These are phyloP conservation scores for Cinnamomum chago DNA, from an alignment of 164 flowering plant genomes.

Conservation along the genomic window DNA sequence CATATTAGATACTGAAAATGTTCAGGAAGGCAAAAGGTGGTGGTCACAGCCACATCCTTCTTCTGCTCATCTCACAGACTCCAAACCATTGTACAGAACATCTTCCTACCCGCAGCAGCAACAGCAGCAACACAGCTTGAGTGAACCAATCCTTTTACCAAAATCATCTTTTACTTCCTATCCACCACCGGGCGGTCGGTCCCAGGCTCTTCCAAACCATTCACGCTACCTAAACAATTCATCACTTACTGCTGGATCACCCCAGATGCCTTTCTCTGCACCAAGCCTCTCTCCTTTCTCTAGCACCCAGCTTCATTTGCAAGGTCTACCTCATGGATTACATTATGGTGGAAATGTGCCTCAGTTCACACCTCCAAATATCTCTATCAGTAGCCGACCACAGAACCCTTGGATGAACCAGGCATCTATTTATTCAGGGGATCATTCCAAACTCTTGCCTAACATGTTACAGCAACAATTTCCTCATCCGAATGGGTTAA, in stretches of 20 bases:
- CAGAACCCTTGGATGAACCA: slow-evolving; percentile 62
- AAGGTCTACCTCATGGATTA: slow-evolving; percentile 49
- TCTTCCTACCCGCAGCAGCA: slow-evolving; percentile 73
- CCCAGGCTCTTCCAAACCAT: slow-evolving; percentile 55
- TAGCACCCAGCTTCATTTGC: slow-evolving; percentile 45
- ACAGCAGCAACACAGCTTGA: slow-evolving; percentile 41
- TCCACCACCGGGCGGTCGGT: slow-evolving; percentile 71
- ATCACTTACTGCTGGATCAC: slow-evolving; percentile 34
- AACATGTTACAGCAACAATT: slow-evolving; percentile 51
- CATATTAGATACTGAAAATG: slow-evolving; percentile 36
- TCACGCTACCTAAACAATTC: slow-evolving; percentile 33
- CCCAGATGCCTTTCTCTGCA: slow-evolving; percentile 46
- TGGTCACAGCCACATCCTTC: slow-evolving; percentile 62
- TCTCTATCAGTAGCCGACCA: slow-evolving; percentile 37
- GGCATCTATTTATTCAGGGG: slow-evolving; percentile 45
- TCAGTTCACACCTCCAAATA: slow-evolving; percentile 41
- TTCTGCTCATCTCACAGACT: slow-evolving; percentile 31
- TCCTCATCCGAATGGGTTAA: slow-evolving; percentile 54
- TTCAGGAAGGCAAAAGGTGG: slow-evolving; percentile 60
- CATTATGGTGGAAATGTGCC: slow-evolving; percentile 48
- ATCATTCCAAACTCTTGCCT: slow-evolving; percentile 43
- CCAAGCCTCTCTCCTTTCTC: slow-evolving; percentile 54
- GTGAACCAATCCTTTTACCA: slow-evolving; percentile 62
- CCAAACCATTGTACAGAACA: slow-evolving; percentile 70
- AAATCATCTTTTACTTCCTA: slow-evolving; percentile 65